A percentile compares a stretch with the other conserved stretches of the same genome.
phyloP scores from a whole-genome alignment of 352 stramenopile species.

The Globisporangium heterothallicum region DNA sequence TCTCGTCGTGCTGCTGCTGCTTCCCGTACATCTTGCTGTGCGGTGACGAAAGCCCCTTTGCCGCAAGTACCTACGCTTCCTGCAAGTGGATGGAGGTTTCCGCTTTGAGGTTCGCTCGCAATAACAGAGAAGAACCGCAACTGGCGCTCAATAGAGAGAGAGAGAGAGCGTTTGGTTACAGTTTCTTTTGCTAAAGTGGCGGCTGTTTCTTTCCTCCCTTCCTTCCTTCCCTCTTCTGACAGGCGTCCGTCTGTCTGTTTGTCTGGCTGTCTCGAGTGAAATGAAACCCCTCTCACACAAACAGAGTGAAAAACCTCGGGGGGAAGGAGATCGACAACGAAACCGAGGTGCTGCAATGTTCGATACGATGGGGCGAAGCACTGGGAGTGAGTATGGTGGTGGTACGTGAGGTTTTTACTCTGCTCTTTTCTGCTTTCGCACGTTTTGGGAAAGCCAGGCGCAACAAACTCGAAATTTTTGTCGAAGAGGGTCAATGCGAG shows the following conservation, averaged over 20 bases:
- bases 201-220: neutral
- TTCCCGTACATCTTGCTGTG: constrained; percentile 40
- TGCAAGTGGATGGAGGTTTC: too few species aligned
- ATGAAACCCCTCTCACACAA: neutral
- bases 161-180: too few species aligned
- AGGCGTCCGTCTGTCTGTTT: neutral
- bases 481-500: neutral
- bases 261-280: neutral
- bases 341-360: neutral
- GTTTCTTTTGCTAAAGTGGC: too few species aligned
- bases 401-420: neutral
- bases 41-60: neutral
- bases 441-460: neutral
- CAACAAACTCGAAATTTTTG: neutral
- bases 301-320: constrained; percentile 3
- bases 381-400: neutral
- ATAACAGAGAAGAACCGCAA: constrained; percentile 8
- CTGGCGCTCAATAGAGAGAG: too few species aligned
- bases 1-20: constrained; percentile 25
- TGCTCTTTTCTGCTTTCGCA: neutral
- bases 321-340: neutral
- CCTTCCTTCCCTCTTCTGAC: neutral
- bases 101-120: too few species aligned
- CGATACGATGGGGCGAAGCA: neutral
- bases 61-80: too few species aligned